Base-by-base conservation (phyloP, 2,329 filamentous ascomycete species). In the Aureobasidium sp. region DNA sequence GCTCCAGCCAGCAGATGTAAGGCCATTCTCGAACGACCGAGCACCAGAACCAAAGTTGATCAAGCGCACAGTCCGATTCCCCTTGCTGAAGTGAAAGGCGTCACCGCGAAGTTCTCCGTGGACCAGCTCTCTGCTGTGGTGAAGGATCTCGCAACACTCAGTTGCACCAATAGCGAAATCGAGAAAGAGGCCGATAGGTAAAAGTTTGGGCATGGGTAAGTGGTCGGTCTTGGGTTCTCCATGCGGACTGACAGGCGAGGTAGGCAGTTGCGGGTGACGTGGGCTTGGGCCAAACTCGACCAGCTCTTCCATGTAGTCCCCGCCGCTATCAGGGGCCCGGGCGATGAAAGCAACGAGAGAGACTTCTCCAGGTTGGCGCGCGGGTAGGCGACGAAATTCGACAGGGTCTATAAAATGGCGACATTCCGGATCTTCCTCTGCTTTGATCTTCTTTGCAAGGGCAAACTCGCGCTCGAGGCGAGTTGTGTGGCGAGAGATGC, bases 41-140 rank as follows among this genome's bases (percentile, higher is more conserved):
- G 91, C 80, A 2, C 93, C 93, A 14, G 90, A 93, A 14, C 93
- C 93, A 71, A 95, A 91, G 61, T 90, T 91, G 65, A 90, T 83
- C 65, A 96, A 81, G 71, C 88, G 90, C 65, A 97, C 91, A 62
- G 80, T 78, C 62, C 86, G 85, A 1, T 84, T 84, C 49, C 91
- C 84, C 15, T 78, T 72, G 68, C 89, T 89, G 78, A 90, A 96
- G 71, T 97, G 91, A 70, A 97, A 97, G 0, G 91, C 89, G 74
- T 97, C 93, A 5, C 87, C 89, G 31, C 93, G 84, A 56, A 97
- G 87, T 75, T 97, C 93, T 48, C 93, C 93, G 69, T 97, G 93
- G 1, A 96, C 87, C 62, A 91, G 85, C 64, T 90, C 87, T 63
- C 93, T 84, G 9, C 89, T 87, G 74, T 97, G 91, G 69, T 97